These are phyloP conservation scores for Mycena maculata DNA, from an alignment of 768 basidiomycete species.

Conservation along the genomic window DNA sequence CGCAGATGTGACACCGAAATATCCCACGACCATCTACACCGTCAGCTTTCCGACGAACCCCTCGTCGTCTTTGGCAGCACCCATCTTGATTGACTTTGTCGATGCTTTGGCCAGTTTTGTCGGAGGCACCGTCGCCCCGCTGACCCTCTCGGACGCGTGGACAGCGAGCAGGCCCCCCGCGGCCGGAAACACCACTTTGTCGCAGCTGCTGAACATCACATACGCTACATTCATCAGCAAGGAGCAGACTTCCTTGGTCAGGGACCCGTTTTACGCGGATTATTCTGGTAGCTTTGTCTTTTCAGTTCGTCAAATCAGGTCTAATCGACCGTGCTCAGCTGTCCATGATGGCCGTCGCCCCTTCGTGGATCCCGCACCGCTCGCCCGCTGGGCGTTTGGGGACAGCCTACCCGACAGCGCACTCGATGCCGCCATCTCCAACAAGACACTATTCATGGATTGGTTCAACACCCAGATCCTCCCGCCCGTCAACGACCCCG, in stretches of 20 bases:
- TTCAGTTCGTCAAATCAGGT: background rate
- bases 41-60: constrained; percentile 20
- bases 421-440: constrained; percentile 13
- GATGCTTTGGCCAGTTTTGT: constrained; percentile 14
- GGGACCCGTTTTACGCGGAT: constrained; percentile 21
- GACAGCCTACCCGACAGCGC: constrained; percentile 18
- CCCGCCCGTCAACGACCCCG: constrained; percentile 13
- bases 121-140: constrained; percentile 10
- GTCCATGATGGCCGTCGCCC: constrained; percentile 16
- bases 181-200: constrained; percentile 16
- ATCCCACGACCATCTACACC: constrained; percentile 18
- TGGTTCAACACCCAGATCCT: constrained; percentile 23
- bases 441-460: constrained; percentile 22
- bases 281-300: constrained; percentile 16
- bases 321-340: constrained; percentile 1
- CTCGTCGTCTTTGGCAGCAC: constrained; percentile 10
- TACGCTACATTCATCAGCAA: constrained; percentile 24
- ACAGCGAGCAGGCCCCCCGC: constrained; percentile 9
- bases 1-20: constrained; percentile 18
- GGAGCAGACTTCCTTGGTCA: constrained; percentile 14
- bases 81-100: constrained; percentile 12
- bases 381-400: constrained; percentile 17
- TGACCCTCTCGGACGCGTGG: constrained; percentile 14
- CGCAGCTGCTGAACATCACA: constrained; percentile 21
- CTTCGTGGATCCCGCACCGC: constrained; percentile 18